A percentile compares a stretch with the other conserved stretches of the same genome.
Evolutionary conservation across 148 eudicot species (phyloP).

Genomic region (Fagopyrum homotropicum): DNA sequence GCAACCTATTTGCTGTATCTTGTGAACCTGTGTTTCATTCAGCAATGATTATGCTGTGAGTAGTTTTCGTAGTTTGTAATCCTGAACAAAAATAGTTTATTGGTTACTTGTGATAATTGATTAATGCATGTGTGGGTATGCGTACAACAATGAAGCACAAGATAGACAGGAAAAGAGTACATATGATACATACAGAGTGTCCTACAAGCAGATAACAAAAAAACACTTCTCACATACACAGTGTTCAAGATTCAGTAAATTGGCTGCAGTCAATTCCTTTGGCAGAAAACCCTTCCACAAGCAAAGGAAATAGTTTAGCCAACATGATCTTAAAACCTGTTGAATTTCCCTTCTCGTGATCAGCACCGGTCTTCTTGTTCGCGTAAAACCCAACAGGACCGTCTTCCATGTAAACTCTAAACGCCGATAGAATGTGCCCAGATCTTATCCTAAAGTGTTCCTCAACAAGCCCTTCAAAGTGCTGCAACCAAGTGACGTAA

Average conservation of each 20-base stretch:
- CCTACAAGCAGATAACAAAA: background rate
- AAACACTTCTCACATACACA: too few species aligned
- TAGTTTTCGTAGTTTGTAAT: background rate
- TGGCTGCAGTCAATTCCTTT: conserved; percentile 58
- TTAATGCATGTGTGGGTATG: background rate
- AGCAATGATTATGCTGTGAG: background rate
- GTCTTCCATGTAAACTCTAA: conserved; percentile 79
- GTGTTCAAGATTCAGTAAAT: conserved; percentile 17
- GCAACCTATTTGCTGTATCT: background rate
- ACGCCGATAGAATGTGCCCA: conserved; percentile 48
- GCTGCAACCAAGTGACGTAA: conserved; percentile 31
- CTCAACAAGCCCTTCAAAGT: conserved; percentile 69
- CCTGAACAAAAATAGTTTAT: too few species aligned
- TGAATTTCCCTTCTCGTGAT: conserved; percentile 40
- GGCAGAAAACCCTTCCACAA: conserved; percentile 61
- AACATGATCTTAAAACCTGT: conserved; percentile 92
- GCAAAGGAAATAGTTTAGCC: conserved; percentile 72
- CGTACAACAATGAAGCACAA: background rate
- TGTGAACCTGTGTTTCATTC: background rate
- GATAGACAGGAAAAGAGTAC: background rate
- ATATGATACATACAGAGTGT: too few species aligned
- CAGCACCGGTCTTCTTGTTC: background rate
- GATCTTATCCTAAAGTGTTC: conserved; percentile 56
- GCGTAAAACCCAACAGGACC: conserved; percentile 44
- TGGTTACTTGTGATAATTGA: background rate